Evolutionary conservation across 2,329 filamentous ascomycete genomes (phyloP).

Genomic region (Neopestalotiopsis rosae): DNA sequence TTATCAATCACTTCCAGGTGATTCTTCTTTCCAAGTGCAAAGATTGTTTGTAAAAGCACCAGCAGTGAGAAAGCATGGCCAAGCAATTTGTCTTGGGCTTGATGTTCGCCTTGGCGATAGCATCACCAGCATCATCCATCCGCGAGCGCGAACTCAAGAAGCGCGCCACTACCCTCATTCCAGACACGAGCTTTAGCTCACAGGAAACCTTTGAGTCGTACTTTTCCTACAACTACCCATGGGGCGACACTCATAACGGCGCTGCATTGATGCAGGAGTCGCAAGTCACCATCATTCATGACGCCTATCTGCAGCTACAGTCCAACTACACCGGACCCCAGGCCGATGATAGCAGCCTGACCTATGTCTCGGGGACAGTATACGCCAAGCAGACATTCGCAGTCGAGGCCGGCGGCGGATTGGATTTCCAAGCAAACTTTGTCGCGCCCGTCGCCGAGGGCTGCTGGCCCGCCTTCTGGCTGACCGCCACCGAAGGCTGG

Average conservation of each 20-base stretch:
- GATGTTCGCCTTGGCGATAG: neutral
- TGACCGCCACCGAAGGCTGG: constrained; percentile 60
- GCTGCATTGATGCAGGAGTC: constrained; percentile 13
- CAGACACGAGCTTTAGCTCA: constrained; percentile 17
- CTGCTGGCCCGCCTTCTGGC: constrained; percentile 66
- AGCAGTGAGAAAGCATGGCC: neutral
- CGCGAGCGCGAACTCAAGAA: constrained; percentile 16
- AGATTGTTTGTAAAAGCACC: neutral
- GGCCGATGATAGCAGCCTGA: neutral
- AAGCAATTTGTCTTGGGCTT: neutral
- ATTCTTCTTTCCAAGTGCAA: neutral
- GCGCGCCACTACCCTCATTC: constrained; percentile 16
- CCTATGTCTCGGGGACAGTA: constrained; percentile 36
- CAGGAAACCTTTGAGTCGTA: constrained; percentile 7
- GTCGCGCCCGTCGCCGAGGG: constrained; percentile 42
- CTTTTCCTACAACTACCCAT: constrained; percentile 18
- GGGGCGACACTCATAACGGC: constrained; percentile 17
- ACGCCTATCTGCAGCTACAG: constrained; percentile 14
- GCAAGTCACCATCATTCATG: constrained; percentile 12
- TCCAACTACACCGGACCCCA: constrained; percentile 13
- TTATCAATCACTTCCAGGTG: neutral
- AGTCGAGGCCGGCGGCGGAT: constrained; percentile 41
- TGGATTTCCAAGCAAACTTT: constrained; percentile 45
- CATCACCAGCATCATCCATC: neutral
- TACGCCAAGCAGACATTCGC: constrained; percentile 48